Base-by-base conservation (phyloP, 1,139 yeast species). In the Debaryomycetaceae sp. region DNA sequence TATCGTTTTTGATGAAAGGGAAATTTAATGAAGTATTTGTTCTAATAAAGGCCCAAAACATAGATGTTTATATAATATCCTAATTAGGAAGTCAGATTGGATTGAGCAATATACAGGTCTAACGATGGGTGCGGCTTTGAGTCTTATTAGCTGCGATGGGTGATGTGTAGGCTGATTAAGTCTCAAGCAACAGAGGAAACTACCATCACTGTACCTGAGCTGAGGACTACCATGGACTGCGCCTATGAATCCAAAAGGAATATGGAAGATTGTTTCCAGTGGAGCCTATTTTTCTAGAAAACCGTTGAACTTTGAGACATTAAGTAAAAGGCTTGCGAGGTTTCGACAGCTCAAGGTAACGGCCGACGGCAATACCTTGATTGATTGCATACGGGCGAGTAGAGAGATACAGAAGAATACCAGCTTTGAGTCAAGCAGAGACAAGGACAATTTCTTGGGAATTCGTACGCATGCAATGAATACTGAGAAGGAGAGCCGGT, bases 251-350 rank as follows among this genome's bases (percentile, higher is more conserved):
- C 31, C 11, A 27, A 27, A 27, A 11, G 31, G 31, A 11, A 27
- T 27, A 27, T 27, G 31, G 31, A 27, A 27, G 11, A 27, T 27
- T 27, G 31, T 27, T 27, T 27, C 31, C 31, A 27, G 31, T 27
- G 22, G 38, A 13, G 35, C 39, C 14, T 50, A 39, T 38, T 62
- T 64, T 46, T 49, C 61, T 6, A 47, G 53, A 23, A 38, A 42
- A 2, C 71, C 72, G 1, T 52, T 66, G 34, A 68, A 64, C 46
- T 56, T 56, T 46, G 70, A 66, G 43, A 58, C 63, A 9, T 66
- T 57, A 43, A 38, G 42, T 6, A 49, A 51, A 9, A 47, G 71
- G 39, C 35, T 64, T 14, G 44, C 44, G 5, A 34, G 42, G 24
- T 56, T 57, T 35, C 5, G 39, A 13, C 46, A 37, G 39, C 48